A percentile compares a stretch with the other conserved stretches of the same genome.
These are phyloP conservation scores for Globisporangium polare DNA, from an alignment of 352 stramenopile species.

Conservation along the genomic window DNA sequence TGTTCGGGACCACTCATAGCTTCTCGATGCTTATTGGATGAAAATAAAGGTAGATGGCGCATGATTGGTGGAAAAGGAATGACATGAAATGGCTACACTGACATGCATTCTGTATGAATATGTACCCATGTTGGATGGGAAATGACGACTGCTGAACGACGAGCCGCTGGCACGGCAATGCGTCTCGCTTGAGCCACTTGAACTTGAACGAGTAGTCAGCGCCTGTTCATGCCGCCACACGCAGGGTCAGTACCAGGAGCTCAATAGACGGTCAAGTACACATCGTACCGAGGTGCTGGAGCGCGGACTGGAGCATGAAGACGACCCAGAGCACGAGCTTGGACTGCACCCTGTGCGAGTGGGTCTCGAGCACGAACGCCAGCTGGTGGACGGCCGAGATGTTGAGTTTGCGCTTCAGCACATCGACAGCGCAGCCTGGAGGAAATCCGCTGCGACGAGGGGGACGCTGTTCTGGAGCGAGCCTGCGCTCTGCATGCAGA, in stretches of 20 bases:
- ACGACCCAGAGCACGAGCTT: conserved; percentile 46
- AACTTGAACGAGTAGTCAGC: conserved; percentile 4
- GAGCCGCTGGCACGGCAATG: background rate
- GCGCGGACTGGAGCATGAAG: conserved; percentile 31
- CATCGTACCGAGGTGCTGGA: conserved; percentile 30
- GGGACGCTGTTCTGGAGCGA: conserved; percentile 25
- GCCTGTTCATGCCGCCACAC: no score
- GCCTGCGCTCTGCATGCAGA: conserved; percentile 35
- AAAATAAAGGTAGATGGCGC: no score
- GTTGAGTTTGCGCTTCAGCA: conserved; percentile 18
- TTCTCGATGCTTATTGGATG: background rate
- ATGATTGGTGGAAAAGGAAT: background rate
- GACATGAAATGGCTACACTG: background rate
- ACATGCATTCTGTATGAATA: background rate
- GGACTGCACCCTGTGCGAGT: conserved; percentile 32
- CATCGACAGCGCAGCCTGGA: conserved; percentile 9
- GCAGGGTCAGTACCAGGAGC: no score
- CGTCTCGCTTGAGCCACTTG: background rate
- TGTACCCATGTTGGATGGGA: background rate
- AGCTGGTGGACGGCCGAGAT: conserved; percentile 29
- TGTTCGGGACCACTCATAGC: background rate
- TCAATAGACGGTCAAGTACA: no score
- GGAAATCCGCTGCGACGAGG: conserved; percentile 32
- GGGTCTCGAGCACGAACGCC: conserved; percentile 33
- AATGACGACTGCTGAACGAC: no score